Evolutionary conservation across 2,329 filamentous ascomycete species (phyloP), one percentile per base, ranked within the genome.

Genomic region (Penicillium sp.): DNA sequence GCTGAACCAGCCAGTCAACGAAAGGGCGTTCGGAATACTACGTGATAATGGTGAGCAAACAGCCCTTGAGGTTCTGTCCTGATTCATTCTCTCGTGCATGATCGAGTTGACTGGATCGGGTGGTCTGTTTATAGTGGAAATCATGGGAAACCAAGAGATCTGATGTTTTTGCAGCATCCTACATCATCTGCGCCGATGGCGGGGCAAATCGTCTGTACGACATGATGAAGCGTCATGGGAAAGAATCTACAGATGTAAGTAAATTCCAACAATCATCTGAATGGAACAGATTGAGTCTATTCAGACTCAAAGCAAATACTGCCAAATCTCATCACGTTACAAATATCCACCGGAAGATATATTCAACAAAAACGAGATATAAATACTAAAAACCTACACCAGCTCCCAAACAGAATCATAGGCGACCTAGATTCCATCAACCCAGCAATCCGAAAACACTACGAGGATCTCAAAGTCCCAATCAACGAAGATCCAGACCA

Each of bases 361-460:
- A n/a, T n/a, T n/a, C n/a, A n/a, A n/a, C n/a, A n/a, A n/a, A n/a
- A n/a, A n/a, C n/a, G n/a, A n/a, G n/a, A n/a, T n/a, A n/a, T n/a
- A n/a, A n/a, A n/a, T n/a, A n/a, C n/a, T n/a, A n/a, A n/a, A n/a
- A n/a, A n/a, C n/a, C n/a, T n/a, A n/a, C n/a, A n/a, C n/a, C 24
- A 28, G 67, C 78, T 85, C 53, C 84, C 91, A 1, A 79, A 90
- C 67, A 79, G 83, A 51, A 92, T 99, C 57, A 86, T 96, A 63
- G 94, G 94, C 43, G 94, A 99, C 71, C 82, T 99, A 9, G 94
- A 99, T 76, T 97, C 93, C 3, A 78, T 97, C 16, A 77, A 77
- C 2, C 78, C 84, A 9, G 75, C 83, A 11, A 82, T 89, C 10
- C 80, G 81, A 48, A 66, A 80, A n/a, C 88, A 89, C 73, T 96